phyloP scores from a whole-genome alignment of 2,329 filamentous ascomycete genomes.

The Colletotrichum tanaceti region DNA sequence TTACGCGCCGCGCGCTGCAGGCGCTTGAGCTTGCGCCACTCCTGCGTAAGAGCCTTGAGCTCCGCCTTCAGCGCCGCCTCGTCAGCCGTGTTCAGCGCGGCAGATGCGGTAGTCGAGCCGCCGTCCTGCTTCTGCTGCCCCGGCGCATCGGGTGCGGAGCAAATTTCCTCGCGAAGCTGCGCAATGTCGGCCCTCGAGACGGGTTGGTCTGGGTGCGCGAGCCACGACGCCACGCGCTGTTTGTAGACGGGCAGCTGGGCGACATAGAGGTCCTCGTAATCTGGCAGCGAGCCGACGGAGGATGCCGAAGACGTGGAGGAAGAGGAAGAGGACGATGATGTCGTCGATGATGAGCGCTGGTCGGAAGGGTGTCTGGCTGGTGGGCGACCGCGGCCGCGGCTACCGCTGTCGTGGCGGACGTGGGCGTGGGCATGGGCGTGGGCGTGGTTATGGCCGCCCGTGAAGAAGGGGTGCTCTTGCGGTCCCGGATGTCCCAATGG shows the following conservation, averaged over 20 bases:
- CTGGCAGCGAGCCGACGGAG: constrained; percentile 65
- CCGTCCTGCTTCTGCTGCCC: neutral
- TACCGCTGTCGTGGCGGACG: constrained; percentile 28
- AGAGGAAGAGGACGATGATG: constrained; percentile 52
- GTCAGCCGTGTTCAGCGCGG: constrained; percentile 44
- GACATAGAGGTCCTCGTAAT: constrained; percentile 62
- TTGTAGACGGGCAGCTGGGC: constrained; percentile 61
- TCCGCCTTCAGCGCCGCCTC: constrained; percentile 55
- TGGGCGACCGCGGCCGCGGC: constrained; percentile 37
- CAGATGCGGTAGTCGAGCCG: neutral
- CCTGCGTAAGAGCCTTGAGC: constrained; percentile 57
- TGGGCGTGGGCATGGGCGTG: constrained; percentile 18
- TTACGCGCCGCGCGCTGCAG: constrained; percentile 48
- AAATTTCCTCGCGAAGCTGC: constrained; percentile 23
- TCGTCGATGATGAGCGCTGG: constrained; percentile 49
- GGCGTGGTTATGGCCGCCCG: constrained; percentile 16
- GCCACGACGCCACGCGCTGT: constrained; percentile 60
- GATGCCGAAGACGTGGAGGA: constrained; percentile 50
- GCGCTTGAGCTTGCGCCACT: constrained; percentile 54
- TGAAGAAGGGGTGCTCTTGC: constrained; percentile 37
- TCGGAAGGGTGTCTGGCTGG: constrained; percentile 40
- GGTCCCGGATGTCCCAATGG: constrained; percentile 6
- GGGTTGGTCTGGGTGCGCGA: constrained; percentile 60
- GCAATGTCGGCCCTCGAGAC: constrained; percentile 59
- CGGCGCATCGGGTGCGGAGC: constrained; percentile 9